Conservation (phyloP, 495 filamentous ascomycete species). For the Xylaria cubensis region DNA sequence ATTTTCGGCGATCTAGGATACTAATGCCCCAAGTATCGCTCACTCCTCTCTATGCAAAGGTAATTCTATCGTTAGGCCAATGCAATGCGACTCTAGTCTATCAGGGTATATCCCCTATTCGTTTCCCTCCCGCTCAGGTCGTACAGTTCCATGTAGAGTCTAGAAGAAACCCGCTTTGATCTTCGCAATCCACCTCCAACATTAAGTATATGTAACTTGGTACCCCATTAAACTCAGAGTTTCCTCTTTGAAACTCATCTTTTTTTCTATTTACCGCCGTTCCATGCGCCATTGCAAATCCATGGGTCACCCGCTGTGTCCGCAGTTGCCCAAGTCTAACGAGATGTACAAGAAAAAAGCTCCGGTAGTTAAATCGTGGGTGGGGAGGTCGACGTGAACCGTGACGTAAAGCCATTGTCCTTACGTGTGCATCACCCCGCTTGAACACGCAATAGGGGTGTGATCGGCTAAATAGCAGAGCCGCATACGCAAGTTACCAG, state of each 20-base stretch:
- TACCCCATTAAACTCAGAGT: not conserved
- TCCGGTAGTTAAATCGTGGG: not conserved
- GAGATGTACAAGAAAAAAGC: conserved; percentile 9
- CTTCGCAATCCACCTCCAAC: not conserved
- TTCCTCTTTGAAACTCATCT: not conserved
- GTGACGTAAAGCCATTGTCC: not conserved
- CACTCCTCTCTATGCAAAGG: not conserved
- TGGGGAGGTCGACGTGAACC: not conserved
- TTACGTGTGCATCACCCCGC: not conserved
- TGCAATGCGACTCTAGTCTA: conserved; percentile 13
- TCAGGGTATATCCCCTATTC: conserved; percentile 11
- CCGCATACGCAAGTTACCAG: not conserved
- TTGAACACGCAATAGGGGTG: not conserved
- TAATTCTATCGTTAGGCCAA: not conserved
- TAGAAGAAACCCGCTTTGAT: not conserved
- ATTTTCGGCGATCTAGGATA: not conserved
- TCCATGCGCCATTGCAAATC: conserved; percentile 19
- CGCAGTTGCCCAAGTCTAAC: conserved; percentile 3
- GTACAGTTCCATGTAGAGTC: not conserved
- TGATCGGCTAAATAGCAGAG: conserved; percentile 18
- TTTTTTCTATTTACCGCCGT: conserved; percentile 13
- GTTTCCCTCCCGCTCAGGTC: not conserved
- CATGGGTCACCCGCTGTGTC: not conserved
- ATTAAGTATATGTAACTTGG: not conserved
- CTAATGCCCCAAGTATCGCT: not conserved